Percentiles rank a stretch among this genome's conserved stretches.
Evolutionary conservation across 2,329 filamentous ascomycete genomes (phyloP).

Genomic region (Tolypocladium guangdongense): DNA sequence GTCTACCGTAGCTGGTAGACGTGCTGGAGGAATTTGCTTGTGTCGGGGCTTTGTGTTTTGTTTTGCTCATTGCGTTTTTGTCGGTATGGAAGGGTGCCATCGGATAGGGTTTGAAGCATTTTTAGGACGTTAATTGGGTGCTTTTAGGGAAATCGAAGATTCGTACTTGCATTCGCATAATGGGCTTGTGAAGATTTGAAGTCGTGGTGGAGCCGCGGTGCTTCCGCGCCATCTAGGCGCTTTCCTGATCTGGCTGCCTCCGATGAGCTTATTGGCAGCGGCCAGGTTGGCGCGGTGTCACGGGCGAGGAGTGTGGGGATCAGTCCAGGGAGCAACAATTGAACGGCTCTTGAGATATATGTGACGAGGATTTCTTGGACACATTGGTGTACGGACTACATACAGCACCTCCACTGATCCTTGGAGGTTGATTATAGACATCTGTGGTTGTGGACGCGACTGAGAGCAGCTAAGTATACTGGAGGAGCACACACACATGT

Average conservation of each 20-base stretch:
- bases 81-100: not conserved
- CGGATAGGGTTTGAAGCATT: not conserved
- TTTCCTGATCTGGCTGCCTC: constrained; percentile 1
- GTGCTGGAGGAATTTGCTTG: not conserved
- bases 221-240: not conserved
- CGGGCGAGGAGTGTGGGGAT: not conserved
- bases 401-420: not conserved
- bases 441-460: not conserved
- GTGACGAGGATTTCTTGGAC: not conserved
- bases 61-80: not conserved
- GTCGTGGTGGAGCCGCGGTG: not conserved
- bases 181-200: too few relatives aligned
- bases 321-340: not conserved
- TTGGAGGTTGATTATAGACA: not conserved
- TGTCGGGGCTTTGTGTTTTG: not conserved
- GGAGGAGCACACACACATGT: not conserved
- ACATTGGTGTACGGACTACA: too few relatives aligned
- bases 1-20: not conserved
- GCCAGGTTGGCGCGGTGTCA: not conserved
- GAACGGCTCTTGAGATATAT: not conserved
- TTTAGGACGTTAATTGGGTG: not conserved
- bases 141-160: not conserved
- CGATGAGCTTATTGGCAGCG: constrained; percentile 3
- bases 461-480: not conserved
- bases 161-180: too few relatives aligned